phyloP scores from a whole-genome alignment of 2,329 filamentous ascomycete species.

The Gliomastix tumulicola region DNA sequence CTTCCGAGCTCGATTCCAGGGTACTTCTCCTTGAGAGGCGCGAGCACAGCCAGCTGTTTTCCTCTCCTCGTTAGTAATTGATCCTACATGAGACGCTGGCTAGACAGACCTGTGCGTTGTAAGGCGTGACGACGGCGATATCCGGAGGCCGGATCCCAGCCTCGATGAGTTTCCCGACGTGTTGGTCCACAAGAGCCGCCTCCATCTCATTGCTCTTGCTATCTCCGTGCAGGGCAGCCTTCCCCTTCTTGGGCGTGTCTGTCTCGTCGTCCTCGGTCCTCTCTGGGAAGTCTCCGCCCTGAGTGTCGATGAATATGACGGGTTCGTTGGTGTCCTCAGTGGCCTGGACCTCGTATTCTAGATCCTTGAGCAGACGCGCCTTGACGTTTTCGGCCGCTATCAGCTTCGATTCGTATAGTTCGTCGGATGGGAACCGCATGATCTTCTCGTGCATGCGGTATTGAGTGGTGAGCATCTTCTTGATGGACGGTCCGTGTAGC shows the following conservation, averaged over 20 bases:
- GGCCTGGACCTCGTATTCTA: constrained; percentile 70
- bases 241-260: constrained; percentile 33
- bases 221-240: constrained; percentile 36
- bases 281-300: constrained; percentile 88
- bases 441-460: constrained; percentile 97
- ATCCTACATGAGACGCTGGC: neutral
- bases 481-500: constrained; percentile 76
- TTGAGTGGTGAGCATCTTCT: constrained; percentile 92
- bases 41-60: constrained; percentile 68
- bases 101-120: constrained; percentile 73
- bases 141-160: constrained; percentile 77
- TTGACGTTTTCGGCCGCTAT: constrained; percentile 76
- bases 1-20: constrained; percentile 90
- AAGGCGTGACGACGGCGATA: constrained; percentile 91
- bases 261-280: constrained; percentile 67
- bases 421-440: constrained; percentile 87
- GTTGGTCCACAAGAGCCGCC: constrained; percentile 69
- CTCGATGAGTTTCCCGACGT: constrained; percentile 69
- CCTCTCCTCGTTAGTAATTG: neutral
- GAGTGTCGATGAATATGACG: constrained; percentile 90
- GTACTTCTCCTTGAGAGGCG: constrained; percentile 72
- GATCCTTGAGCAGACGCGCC: constrained; percentile 63
- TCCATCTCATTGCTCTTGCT: constrained; percentile 94
- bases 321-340: constrained; percentile 85
- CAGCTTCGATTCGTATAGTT: constrained; percentile 78